Base-by-base conservation (phyloP, 352 stramenopile species). In the Phytophthora cactorum region DNA sequence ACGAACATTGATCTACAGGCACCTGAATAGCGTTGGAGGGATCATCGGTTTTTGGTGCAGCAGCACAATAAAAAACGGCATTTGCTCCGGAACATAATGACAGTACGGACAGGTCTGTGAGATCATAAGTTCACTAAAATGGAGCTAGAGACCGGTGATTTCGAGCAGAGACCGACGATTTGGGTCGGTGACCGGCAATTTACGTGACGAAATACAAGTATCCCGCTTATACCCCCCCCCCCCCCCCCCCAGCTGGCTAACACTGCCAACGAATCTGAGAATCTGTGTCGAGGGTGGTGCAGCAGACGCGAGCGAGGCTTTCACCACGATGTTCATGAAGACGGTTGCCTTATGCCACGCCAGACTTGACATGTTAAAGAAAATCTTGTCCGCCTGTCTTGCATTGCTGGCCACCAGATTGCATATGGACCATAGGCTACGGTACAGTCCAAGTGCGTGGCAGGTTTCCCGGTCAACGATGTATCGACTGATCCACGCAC, bases 211-310 rank as follows among this genome's bases (percentile, higher is more conserved):
- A 22, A 22, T 22, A 22, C 17, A 22, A 22, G 17, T 22, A 22
- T 22, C 17, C 17, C 17, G 17, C 17, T 22, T 22, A 22, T 22
- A 22, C 17, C 17, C 17, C 17, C 17, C 17, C 17, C 17, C 17
- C 17, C 17, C 17, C n/a, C n/a, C n/a, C n/a, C n/a, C n/a, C n/a
- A n/a, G n/a, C n/a, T n/a, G n/a, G n/a, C n/a, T n/a, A n/a, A n/a
- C 17, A 22, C 50, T 56, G 39, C 31, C 29, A 17, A 61, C 41
- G 29, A 62, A 62, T 62, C 55, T 62, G 55, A 61, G 39, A 61
- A 52, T 17, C 34, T 52, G 54, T 32, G 52, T 43, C 52, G 52
- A 43, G 39, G 52, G 25, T 14, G 32, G 9, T 11, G 17, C 22
- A 51, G 50, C 17, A 32, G 32, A 45, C 17, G 34, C 38, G 11